phyloP scores from a whole-genome alignment of 139 green algal species.

The Pleodorina starrii region DNA sequence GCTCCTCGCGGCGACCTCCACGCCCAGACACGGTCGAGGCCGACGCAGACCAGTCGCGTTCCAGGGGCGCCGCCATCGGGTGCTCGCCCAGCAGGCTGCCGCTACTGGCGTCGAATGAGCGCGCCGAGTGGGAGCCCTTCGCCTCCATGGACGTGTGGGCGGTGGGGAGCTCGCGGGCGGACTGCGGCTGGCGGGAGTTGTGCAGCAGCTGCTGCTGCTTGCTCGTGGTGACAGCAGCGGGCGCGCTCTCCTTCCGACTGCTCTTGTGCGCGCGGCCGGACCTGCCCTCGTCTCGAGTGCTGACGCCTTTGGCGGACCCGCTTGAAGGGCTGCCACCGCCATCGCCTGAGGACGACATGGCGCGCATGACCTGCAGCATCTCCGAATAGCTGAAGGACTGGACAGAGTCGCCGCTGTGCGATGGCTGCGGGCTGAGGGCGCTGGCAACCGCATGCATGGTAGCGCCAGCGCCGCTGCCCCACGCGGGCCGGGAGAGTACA shows the following conservation, averaged over 20 bases:
- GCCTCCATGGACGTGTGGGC: neutral
- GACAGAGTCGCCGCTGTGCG: neutral
- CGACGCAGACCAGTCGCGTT: neutral
- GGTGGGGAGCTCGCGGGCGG: neutral
- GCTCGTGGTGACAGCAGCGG: neutral
- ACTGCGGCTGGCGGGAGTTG: neutral
- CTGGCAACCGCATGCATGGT: neutral
- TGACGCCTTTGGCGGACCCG: neutral
- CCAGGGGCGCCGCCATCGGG: slow-evolving; percentile 17
- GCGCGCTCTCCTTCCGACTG: neutral
- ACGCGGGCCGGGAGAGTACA: neutral
- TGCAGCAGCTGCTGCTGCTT: neutral
- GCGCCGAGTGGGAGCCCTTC: neutral
- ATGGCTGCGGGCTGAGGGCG: neutral
- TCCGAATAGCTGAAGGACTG: slow-evolving; percentile 38
- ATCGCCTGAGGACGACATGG: slow-evolving; percentile 8
- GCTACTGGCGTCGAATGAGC: neutral
- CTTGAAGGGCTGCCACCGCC: neutral
- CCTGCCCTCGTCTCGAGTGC: neutral
- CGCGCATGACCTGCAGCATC: slow-evolving; percentile 34
- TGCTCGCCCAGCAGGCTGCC: slow-evolving; percentile 20
- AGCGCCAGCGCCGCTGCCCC: neutral
- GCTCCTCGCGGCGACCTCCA: neutral
- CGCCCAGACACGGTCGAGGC: neutral
- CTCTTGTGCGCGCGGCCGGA: neutral